These are phyloP conservation scores for Gossypium stocksii DNA, from an alignment of 345 rosid species.

Conservation along the genomic window DNA sequence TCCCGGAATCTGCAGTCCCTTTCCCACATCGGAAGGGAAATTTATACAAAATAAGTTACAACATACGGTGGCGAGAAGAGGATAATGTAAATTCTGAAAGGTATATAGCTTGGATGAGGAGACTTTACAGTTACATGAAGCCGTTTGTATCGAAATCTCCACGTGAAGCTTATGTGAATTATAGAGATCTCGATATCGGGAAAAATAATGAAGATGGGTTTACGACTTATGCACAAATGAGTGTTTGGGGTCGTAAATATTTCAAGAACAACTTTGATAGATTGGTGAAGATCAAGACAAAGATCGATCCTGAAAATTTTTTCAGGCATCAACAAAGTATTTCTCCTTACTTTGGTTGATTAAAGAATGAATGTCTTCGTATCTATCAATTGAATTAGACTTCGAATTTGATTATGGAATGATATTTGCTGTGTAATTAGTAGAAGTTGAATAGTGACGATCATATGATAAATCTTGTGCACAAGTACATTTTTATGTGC, in stretches of 20 bases:
- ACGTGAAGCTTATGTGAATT: slow-evolving; percentile 15
- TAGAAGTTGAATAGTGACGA: too few species aligned
- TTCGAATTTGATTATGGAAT: too few species aligned
- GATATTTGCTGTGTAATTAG: too few species aligned
- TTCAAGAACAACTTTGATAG: slow-evolving; percentile 11
- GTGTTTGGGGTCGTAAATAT: slow-evolving; percentile 16
- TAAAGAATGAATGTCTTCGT: background rate
- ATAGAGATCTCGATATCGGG: slow-evolving; percentile 23
- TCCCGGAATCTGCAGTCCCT: background rate
- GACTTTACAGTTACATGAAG: slow-evolving; percentile 1
- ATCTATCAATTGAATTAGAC: too few species aligned
- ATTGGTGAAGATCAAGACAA: background rate
- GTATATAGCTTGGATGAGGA: slow-evolving; percentile 12
- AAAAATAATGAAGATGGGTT: background rate
- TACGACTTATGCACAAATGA: slow-evolving; percentile 9
- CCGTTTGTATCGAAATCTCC: slow-evolving; percentile 17
- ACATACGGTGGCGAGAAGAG: slow-evolving; percentile 1
- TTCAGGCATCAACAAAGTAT: slow-evolving; percentile 1
- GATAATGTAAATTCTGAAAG: background rate
- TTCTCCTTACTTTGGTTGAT: background rate
- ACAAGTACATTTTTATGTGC: too few species aligned
- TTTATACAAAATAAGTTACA: slow-evolving; percentile 6
- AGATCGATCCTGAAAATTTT: slow-evolving; percentile 5
- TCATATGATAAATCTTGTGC: too few species aligned
- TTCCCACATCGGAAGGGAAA: background rate